Conservation (phyloP, 1,284 basidiomycete genomes). For the Wallemia ichthyophaga region DNA sequence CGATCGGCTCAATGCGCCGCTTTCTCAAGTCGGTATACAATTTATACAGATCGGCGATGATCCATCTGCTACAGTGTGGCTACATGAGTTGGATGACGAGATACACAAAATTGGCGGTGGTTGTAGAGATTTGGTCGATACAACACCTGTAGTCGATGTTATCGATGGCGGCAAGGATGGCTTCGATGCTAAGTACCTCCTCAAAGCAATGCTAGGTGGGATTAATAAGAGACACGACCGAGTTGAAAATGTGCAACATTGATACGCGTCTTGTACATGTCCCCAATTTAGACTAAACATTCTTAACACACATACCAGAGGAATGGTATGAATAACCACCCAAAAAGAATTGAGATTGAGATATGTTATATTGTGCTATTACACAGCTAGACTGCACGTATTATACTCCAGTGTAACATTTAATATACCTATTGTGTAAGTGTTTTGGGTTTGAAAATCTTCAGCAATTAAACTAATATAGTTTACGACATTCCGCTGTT, state of each 20-base stretch:
- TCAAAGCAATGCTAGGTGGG: conserved; percentile 15
- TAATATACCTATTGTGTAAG: too few species aligned
- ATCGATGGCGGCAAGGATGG: conserved; percentile 9
- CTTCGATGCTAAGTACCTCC: conserved; percentile 11
- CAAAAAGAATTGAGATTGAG: too few species aligned
- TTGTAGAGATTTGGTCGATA: conserved; percentile 15
- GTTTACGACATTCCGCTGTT: too few species aligned
- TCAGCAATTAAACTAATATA: too few species aligned
- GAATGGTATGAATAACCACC: background rate
- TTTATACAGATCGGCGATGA: conserved; percentile 27
- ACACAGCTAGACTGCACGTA: too few species aligned
- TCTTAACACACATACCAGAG: too few species aligned
- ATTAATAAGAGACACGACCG: conserved; percentile 13
- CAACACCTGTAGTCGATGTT: conserved; percentile 10
- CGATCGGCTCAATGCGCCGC: conserved; percentile 21
- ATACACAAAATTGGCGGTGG: conserved; percentile 8
- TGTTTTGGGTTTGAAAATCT: too few species aligned
- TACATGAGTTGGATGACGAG: conserved; percentile 23
- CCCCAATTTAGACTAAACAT: background rate
- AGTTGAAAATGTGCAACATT: background rate
- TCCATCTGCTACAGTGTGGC: conserved; percentile 19
- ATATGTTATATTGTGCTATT: too few species aligned
- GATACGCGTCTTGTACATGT: background rate
- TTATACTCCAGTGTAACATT: too few species aligned
- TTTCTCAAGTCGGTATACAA: conserved; percentile 24